Evolutionary conservation across 2,329 filamentous ascomycete genomes (phyloP), one percentile per base, ranked within the genome.

Genomic region (Xylariaceae sp.): DNA sequence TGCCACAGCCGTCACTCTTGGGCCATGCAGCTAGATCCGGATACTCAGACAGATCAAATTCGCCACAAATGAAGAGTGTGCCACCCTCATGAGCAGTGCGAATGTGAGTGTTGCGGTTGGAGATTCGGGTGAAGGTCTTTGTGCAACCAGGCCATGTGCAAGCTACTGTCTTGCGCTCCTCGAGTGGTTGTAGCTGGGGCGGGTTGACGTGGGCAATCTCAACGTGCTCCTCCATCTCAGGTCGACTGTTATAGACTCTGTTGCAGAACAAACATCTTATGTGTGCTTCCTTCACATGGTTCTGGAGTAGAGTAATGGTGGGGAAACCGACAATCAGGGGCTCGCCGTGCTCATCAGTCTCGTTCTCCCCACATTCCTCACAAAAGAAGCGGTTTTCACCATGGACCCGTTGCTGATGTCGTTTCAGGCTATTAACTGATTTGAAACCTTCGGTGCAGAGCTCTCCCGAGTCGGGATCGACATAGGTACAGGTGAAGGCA

Each of bases 21-120:
- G 81, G 75, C 87, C 90, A 96, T 6, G 70, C 75, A 10, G 73
- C 70, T 1, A 94, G 72, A 42, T 82, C 83, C 7, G 75, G 75
- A n/a, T 74, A 78, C 5, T 72, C 67, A 9, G 72, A 74, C 1
- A 91, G 72, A 59, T 87, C 82, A 11, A 84, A 80, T 44, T 85
- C 72, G 14, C 89, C 89, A 64, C 93, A 97, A n/a, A 89, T 76
- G 64, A 89, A 97, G 10, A 84, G 84, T 7, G 22, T 7, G 59
- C 84, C 75, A 16, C 89, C 87, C 59, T 90, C 80, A 66, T 97
- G 93, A 0, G 87, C 85, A 11, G 82, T 86, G 51, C 87, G 85
- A 49, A 93, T 76, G 66, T 97, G 93, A 0, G 86, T 82, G 14
- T 86, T 88, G 47, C 96, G 77, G 62, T 96, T 97, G n/a, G 87